phyloP scores from a whole-genome alignment of 2,329 filamentous ascomycete species.

The Fusarium azukiicola region DNA sequence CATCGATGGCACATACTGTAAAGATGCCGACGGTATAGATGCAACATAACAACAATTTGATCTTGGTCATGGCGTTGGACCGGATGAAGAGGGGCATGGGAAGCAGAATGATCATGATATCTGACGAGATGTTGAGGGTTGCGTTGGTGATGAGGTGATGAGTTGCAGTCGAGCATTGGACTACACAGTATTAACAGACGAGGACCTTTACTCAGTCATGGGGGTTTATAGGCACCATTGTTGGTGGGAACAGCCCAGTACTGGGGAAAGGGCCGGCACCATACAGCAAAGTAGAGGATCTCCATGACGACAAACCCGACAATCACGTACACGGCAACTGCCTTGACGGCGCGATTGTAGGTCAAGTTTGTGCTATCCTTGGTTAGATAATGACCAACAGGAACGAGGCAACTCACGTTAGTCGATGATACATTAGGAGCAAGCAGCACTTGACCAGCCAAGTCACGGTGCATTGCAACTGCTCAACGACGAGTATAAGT shows the following conservation, averaged over 20 bases:
- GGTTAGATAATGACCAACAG: neutral
- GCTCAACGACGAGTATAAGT: slow-evolving; percentile 14
- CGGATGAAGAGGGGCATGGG: neutral
- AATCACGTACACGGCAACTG: neutral
- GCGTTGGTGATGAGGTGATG: slow-evolving; percentile 12
- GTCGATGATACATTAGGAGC: slow-evolving; percentile 16
- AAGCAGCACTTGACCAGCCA: slow-evolving; percentile 19
- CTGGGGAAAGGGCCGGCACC: slow-evolving; percentile 15
- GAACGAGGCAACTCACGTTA: neutral
- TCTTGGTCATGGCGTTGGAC: slow-evolving; percentile 1
- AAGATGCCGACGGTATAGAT: slow-evolving; percentile 2
- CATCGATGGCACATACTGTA: neutral
- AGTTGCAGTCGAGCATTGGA: neutral
- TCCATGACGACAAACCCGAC: slow-evolving; percentile 8
- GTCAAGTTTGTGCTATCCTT: neutral
- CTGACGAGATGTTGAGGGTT: slow-evolving; percentile 1
- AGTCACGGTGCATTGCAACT: slow-evolving; percentile 6
- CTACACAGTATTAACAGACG: neutral
- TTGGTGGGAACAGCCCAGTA: slow-evolving; percentile 17
- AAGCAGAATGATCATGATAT: neutral
- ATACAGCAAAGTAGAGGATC: slow-evolving; percentile 5
- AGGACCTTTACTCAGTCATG: neutral
- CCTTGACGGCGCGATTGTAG: neutral
- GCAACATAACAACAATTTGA: neutral
- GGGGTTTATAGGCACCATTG: neutral